Evolutionary conservation across 208 protist species (phyloP).

Genomic region (Leishmania lainsoni): DNA sequence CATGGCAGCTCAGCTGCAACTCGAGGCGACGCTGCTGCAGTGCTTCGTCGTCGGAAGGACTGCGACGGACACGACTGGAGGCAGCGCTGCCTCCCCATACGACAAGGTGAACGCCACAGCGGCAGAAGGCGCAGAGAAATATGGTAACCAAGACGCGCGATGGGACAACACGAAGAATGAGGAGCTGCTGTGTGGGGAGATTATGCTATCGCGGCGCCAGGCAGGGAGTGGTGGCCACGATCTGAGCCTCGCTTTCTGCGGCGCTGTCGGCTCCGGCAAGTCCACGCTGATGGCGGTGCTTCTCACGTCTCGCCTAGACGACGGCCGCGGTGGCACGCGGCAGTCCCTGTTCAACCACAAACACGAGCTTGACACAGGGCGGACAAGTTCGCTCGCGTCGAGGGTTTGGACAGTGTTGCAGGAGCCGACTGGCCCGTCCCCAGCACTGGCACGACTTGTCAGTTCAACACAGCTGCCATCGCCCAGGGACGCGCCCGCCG

Average conservation of each 20-base stretch:
- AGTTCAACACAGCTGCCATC: neutral
- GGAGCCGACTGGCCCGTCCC: neutral
- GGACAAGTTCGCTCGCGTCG: constrained; percentile 93
- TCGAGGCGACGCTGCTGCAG: constrained; percentile 65
- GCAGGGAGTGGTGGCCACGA: constrained; percentile 47
- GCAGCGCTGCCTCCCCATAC: neutral
- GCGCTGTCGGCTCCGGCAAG: constrained; percentile 83
- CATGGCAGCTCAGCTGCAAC: constrained; percentile 74
- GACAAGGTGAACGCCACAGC: constrained; percentile 1
- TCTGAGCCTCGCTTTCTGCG: constrained; percentile 84
- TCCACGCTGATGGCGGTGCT: constrained; percentile 85
- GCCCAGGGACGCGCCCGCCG: constrained; percentile 4
- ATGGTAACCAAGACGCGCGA: neutral
- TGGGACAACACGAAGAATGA: neutral
- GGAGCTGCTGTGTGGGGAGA: constrained; percentile 76
- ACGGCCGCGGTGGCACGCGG: constrained; percentile 77
- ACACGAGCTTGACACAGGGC: constrained; percentile 94
- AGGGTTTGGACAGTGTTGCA: constrained; percentile 82
- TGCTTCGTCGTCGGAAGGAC: constrained; percentile 40
- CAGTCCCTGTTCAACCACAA: constrained; percentile 95
- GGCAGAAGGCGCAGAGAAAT: neutral
- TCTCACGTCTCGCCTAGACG: constrained; percentile 70
- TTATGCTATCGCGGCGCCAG: constrained; percentile 76
- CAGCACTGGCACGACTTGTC: neutral
- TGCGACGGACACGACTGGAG: neutral